Percentiles rank a stretch among this genome's conserved stretches.
phyloP scores from a whole-genome alignment of 176 grass and related monocot species.

The Oryza officinalis region DNA sequence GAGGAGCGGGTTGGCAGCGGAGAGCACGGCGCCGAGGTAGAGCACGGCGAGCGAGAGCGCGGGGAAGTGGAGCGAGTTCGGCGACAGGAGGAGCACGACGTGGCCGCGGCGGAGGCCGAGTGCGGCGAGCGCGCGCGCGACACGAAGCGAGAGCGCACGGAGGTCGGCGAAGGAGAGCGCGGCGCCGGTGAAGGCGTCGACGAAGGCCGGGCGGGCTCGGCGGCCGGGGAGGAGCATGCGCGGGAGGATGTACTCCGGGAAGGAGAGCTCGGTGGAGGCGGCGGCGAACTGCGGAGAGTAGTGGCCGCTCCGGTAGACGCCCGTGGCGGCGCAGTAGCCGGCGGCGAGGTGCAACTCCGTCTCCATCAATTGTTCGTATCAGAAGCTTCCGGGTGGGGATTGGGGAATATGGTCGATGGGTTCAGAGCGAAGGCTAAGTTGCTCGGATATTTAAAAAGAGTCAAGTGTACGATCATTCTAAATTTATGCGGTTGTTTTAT shows the following conservation, averaged over 20 bases:
- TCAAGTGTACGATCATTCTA: no score
- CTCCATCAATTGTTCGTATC: not conserved
- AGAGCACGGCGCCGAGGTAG: conserved; percentile 48
- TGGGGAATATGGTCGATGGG: no score
- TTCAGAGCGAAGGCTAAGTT: no score
- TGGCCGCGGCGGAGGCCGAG: conserved; percentile 33
- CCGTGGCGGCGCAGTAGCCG: conserved; percentile 41
- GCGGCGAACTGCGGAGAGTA: not conserved
- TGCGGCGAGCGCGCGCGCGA: not conserved
- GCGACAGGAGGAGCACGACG: conserved; percentile 40
- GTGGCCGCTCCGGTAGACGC: conserved; percentile 35
- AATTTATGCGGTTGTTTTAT: no score
- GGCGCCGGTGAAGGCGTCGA: conserved; percentile 42
- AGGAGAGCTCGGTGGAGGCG: not conserved
- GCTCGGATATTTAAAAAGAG: no score
- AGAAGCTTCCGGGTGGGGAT: no score
- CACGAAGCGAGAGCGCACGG: not conserved
- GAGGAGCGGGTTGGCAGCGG: conserved; percentile 51
- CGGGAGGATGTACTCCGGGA: conserved; percentile 47
- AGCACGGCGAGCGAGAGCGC: conserved; percentile 43
- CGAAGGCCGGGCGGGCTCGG: conserved; percentile 26
- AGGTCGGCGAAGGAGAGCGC: conserved; percentile 47
- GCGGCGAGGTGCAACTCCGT: conserved; percentile 1
- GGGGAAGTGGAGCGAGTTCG: conserved; percentile 53
- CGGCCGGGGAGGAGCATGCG: not conserved